Conservation (phyloP, 164 flowering plant genomes). For the Warburgia ugandensis region DNA sequence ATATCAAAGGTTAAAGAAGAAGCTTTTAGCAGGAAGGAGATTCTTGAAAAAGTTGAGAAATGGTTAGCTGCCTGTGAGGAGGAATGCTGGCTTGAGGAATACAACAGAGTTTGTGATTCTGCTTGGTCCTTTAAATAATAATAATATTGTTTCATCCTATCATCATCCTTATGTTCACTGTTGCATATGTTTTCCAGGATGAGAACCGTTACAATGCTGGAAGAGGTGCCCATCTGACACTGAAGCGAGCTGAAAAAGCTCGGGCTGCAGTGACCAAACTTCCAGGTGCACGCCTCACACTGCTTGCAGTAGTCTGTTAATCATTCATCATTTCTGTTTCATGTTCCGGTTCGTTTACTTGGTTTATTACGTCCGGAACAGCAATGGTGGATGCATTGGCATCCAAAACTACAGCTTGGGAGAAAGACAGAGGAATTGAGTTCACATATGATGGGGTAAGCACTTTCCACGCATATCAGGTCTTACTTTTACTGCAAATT, state of each 20-base stretch:
- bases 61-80: constrained; percentile 74
- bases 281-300: constrained; percentile 38
- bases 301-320: not conserved
- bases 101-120: constrained; percentile 41
- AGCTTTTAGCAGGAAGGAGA: constrained; percentile 62
- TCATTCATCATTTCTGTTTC: not conserved
- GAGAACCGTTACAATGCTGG: constrained; percentile 74
- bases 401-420: constrained; percentile 49
- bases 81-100: constrained; percentile 83
- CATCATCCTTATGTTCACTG: not conserved
- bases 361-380: constrained; percentile 18
- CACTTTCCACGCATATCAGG: not conserved
- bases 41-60: constrained; percentile 71
- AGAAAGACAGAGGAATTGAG: constrained; percentile 44
- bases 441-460: constrained; percentile 72
- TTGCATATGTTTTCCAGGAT: constrained; percentile 35
- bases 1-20: constrained; percentile 56
- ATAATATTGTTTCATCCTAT: not conserved
- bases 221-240: constrained; percentile 60
- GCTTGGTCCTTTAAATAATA: not conserved
- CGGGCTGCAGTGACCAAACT: constrained; percentile 53
- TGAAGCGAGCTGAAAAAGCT: constrained; percentile 82
- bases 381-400: constrained; percentile 57
- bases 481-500: not conserved
- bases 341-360: not conserved